Evolutionary conservation across 768 basidiomycete species (phyloP).

Genomic region (Chalciporus sphaerocephalus): DNA sequence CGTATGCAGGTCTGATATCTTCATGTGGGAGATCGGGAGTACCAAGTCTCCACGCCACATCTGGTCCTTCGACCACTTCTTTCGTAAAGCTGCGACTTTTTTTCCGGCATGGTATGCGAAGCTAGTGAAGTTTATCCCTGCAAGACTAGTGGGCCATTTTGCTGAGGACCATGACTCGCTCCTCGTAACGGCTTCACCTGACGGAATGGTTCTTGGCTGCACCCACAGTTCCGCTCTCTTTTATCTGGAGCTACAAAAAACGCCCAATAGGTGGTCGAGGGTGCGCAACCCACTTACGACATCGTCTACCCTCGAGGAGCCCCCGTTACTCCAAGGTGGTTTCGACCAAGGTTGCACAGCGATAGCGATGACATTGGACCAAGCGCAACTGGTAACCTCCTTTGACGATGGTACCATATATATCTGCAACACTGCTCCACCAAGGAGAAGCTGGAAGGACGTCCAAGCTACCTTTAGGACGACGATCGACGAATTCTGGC

Average conservation of each 20-base stretch:
- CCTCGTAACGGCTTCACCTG: conserved; percentile 6
- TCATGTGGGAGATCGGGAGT: conserved; percentile 8
- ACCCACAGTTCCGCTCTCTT: not conserved
- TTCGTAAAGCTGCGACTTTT: conserved; percentile 2
- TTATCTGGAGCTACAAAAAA: not conserved
- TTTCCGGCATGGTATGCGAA: conserved; percentile 18
- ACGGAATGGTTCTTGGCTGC: conserved; percentile 6
- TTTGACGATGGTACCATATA: conserved; percentile 5
- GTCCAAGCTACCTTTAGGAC: not conserved
- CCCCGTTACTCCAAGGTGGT: conserved; percentile 4
- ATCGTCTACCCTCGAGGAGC: conserved; percentile 3
- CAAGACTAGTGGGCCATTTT: conserved; percentile 3
- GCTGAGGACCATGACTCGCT: conserved; percentile 11
- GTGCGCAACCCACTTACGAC: conserved; percentile 3
- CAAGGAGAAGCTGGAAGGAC: conserved; percentile 5
- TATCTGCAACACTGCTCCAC: conserved; percentile 10
- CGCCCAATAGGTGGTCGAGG: conserved; percentile 2
- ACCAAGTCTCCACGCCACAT: conserved; percentile 9
- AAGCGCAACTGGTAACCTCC: conserved; percentile 8
- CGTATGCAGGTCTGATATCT: conserved; percentile 13
- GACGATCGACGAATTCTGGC: conserved; percentile 2
- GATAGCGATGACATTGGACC: conserved; percentile 10
- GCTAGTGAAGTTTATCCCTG: conserved; percentile 4
- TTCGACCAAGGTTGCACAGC: not conserved
- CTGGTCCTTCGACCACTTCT: conserved; percentile 13